Evolutionary conservation across 352 stramenopile species (phyloP).

Genomic region (Phytophthora nicotianae): DNA sequence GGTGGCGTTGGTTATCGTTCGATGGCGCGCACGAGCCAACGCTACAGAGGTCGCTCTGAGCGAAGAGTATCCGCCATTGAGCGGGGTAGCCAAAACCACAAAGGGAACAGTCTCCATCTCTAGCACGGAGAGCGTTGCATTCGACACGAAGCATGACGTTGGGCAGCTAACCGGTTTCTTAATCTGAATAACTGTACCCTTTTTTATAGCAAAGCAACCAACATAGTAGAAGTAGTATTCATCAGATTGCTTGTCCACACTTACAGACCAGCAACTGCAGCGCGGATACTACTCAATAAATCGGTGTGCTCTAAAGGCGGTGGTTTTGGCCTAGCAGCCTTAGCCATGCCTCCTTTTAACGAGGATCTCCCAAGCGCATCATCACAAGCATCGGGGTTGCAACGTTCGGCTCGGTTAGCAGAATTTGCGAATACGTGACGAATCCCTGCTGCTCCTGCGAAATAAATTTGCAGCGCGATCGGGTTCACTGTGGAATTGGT

Average conservation of each 20-base stretch:
- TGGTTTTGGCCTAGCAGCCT: slow-evolving; percentile 10
- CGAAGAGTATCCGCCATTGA: slow-evolving; percentile 8
- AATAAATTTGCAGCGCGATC: slow-evolving; percentile 57
- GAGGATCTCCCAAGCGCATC: slow-evolving; percentile 45
- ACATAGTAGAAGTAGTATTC: background rate
- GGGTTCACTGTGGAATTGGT: slow-evolving; percentile 11
- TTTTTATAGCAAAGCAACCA: background rate
- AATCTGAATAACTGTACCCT: background rate
- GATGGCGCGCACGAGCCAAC: slow-evolving; percentile 11
- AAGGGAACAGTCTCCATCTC: slow-evolving; percentile 15
- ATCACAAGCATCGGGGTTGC: slow-evolving; percentile 33
- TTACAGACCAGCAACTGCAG: slow-evolving; percentile 47
- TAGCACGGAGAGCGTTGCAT: slow-evolving; percentile 14
- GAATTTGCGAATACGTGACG: slow-evolving; percentile 55
- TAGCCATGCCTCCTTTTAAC: slow-evolving; percentile 10
- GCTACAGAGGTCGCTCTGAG: background rate
- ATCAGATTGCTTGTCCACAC: too few species aligned
- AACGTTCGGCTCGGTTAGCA: slow-evolving; percentile 40
- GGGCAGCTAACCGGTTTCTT: slow-evolving; percentile 12
- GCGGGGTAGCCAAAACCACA: slow-evolving; percentile 1
- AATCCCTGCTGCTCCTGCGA: slow-evolving; percentile 42
- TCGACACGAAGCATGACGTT: background rate
- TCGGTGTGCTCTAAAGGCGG: slow-evolving; percentile 33
- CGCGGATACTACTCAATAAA: slow-evolving; percentile 47
- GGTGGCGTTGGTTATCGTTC: slow-evolving; percentile 10